phyloP scores from a whole-genome alignment of 768 basidiomycete species.

The Holtermanniella nyarrowii region DNA sequence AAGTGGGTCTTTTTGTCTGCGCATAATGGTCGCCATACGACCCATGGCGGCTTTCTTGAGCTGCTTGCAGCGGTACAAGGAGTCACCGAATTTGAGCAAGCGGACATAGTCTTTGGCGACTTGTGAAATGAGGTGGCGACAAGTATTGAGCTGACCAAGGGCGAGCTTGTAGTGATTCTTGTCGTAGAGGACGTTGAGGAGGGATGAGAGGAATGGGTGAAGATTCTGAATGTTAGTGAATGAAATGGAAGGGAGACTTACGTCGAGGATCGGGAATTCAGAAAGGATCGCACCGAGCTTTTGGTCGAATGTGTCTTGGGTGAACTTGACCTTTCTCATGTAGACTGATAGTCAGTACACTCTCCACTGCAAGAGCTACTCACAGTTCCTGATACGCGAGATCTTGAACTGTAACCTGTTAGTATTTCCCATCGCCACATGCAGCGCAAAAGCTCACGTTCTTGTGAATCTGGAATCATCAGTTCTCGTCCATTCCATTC shows the following conservation, averaged over 20 bases:
- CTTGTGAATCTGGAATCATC: slow-evolving; percentile 61
- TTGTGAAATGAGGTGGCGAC: slow-evolving; percentile 89
- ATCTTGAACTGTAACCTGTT: slow-evolving; percentile 63
- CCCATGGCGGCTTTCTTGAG: slow-evolving; percentile 94
- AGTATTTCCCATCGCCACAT: background rate
- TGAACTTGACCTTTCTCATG: slow-evolving; percentile 99
- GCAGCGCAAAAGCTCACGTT: slow-evolving; percentile 46
- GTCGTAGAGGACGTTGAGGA: slow-evolving; percentile 98
- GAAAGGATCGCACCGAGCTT: slow-evolving; percentile 84
- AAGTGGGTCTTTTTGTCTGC: slow-evolving; percentile 92
- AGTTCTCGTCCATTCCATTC: background rate
- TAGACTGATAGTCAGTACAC: slow-evolving; percentile 45
- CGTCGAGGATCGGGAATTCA: slow-evolving; percentile 96
- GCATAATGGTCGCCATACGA: slow-evolving; percentile 99
- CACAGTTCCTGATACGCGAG: slow-evolving; percentile 76
- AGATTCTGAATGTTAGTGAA: slow-evolving; percentile 52
- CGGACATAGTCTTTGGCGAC: slow-evolving; percentile 96
- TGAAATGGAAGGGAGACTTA: slow-evolving; percentile 44
- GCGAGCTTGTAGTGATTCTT: slow-evolving; percentile 99
- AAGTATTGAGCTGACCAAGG: slow-evolving; percentile 89
- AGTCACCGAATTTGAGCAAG: slow-evolving; percentile 94
- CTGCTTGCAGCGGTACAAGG: slow-evolving; percentile 95
- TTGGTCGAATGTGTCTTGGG: slow-evolving; percentile 92
- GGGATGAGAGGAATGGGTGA: slow-evolving; percentile 87
- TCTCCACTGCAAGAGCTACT: slow-evolving; percentile 1